Base-by-base conservation (phyloP, 2,329 filamentous ascomycete species). In the Diaporthe capsici region DNA sequence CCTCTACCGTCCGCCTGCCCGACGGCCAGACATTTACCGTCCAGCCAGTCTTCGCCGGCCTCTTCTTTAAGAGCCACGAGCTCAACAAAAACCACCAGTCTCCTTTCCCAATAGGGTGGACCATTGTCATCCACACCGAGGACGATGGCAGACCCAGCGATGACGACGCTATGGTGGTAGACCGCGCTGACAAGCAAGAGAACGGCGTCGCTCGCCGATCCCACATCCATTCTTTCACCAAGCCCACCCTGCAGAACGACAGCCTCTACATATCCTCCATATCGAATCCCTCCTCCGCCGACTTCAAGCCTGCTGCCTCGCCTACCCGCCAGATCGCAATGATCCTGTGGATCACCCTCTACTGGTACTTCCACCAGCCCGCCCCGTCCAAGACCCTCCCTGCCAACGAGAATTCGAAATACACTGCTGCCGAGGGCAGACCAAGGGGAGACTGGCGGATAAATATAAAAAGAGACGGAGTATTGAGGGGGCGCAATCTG, bases 311-410 rank as follows among this genome's bases (percentile, higher is more conserved):
- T 1, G 90, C 93, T 1, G 92, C 89, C 20, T 98, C 95, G 77
- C 95, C 95, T 0, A 97, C 95, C 0, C 89, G 96, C 60, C 94
- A 98, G 85, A 94, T 98, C 76, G 96, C 96, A 79, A 95, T 98
- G 94, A 98, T 98, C 94, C 89, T 98, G 9, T 98, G 95, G 94
- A 92, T 95, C 47, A 96, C 95, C 1, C 87, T 98, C 57, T 98
- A 95, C 87, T 98, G 96, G 96, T 98, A 98, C 87, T 98, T 98
- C 80, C 96, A 98, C 85, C 95, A 98, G 83, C 90, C 92, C 1
- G 90, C 93, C 79, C 96, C 96, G 0, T 87, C 89, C 31, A 88
- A 90, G 0, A 89, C 91, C 68, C 82, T 97, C 47, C 88, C 88
- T 25, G 47, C 78, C 15, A 94, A 91, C 9, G 86, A 91, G 7